Conservation (phyloP, 179 eudicot genomes). For the Silene coronaria region DNA sequence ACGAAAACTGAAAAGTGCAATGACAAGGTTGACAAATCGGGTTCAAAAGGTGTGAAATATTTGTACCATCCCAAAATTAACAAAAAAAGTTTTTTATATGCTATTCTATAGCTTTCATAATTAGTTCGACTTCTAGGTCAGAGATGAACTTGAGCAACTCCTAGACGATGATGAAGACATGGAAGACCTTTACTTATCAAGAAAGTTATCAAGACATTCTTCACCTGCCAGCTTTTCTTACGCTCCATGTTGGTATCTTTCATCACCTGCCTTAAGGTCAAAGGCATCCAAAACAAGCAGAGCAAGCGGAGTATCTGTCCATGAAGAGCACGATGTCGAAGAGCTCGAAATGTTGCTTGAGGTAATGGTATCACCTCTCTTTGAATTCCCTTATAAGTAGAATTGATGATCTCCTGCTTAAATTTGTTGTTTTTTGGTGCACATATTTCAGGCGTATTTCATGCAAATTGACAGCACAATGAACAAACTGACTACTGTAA, state of each 20-base stretch:
- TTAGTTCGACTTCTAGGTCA: constrained; percentile 39
- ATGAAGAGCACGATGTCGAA: constrained; percentile 62
- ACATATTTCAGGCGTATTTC: constrained; percentile 61
- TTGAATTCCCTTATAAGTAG: background rate
- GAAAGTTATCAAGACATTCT: constrained; percentile 41
- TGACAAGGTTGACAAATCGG: constrained; percentile 81
- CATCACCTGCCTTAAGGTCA: constrained; percentile 45
- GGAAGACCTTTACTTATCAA: constrained; percentile 77
- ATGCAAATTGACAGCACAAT: constrained; percentile 78
- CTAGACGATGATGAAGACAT: constrained; percentile 85
- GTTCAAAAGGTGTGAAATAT: constrained; percentile 60
- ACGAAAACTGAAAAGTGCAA: constrained; percentile 74
- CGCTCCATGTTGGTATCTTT: constrained; percentile 39
- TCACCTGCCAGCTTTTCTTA: constrained; percentile 38
- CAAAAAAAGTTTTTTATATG: background rate
- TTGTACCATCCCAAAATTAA: background rate
- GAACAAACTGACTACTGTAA: constrained; percentile 73
- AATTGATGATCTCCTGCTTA: background rate
- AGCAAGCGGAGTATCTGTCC: constrained; percentile 42
- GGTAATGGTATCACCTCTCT: constrained; percentile 29
- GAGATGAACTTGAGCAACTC: constrained; percentile 85
- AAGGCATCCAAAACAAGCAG: constrained; percentile 54
- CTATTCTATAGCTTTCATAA: background rate
- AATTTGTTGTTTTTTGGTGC: background rate
- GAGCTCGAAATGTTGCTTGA: constrained; percentile 92